Conservation (phyloP, 257 asterid genomes). For the Forsythia suspensa region DNA sequence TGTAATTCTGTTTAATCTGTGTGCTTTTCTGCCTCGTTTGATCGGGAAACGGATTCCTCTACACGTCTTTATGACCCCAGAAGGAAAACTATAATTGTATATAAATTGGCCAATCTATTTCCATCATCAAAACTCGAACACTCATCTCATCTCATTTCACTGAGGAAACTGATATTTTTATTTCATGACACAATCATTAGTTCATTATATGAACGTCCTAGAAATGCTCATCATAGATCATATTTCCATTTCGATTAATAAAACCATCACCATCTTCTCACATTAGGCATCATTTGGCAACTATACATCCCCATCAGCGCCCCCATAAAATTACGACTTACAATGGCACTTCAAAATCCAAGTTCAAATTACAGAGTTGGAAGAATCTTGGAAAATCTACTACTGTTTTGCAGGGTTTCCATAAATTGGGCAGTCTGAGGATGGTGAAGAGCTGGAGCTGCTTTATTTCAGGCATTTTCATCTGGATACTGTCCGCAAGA, state of each 20-base stretch:
- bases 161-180: constrained; percentile 3
- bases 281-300: constrained; percentile 24
- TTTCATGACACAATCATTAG: constrained; percentile 25
- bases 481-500: background rate
- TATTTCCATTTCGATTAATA: background rate
- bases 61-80: background rate
- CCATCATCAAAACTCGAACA: too few relatives aligned
- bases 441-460: constrained; percentile 14
- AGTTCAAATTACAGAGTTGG: constrained; percentile 1
- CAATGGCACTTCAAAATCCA: too few relatives aligned
- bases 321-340: constrained; percentile 1
- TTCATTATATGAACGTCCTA: constrained; percentile 20
- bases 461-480: background rate
- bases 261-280: constrained; percentile 19
- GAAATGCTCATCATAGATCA: constrained; percentile 6
- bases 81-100: background rate
- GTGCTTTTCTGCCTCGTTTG: constrained; percentile 12
- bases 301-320: constrained; percentile 7
- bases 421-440: background rate
- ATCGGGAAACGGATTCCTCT: background rate
- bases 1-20: constrained; percentile 19
- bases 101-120: too few relatives aligned
- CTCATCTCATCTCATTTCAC: constrained; percentile 15
- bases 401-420: constrained; percentile 32
- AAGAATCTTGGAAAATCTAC: constrained; percentile 13